Base-by-base conservation (phyloP, 768 basidiomycete genomes). In the Strobilomyces dryophilus region DNA sequence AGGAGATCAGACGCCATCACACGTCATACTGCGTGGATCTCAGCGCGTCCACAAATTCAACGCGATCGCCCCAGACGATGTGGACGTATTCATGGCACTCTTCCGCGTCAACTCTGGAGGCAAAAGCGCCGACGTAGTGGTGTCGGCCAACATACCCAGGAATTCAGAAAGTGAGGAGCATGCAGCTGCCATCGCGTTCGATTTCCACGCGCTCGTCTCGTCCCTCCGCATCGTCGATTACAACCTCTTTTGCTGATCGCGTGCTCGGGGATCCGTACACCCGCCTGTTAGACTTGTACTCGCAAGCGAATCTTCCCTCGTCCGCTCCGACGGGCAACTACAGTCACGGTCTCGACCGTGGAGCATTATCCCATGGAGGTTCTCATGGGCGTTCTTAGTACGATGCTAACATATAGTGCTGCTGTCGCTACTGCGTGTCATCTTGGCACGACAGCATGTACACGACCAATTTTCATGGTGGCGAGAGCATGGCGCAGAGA, bases 41-140 rank as follows among this genome's bases (percentile, higher is more conserved):
- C 95, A 98, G 63, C 46, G 53, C 11, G 82, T 95, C 42, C 74
- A 71, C 36, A 98, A 98, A 69, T 97, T 90, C 74, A 87, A 89
- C 69, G 72, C 74, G 47, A 59, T 69, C 6, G 58, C 58, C 2
- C 67, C 77, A 17, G 92, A 97, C 64, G 73, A 81, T 51, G 88
- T 98, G 44, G 78, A 78, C 31, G 84, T 98, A 59, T 76, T 83
- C 29, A 74, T 98, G 65, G 91, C 86, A 6, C 77, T 98, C 12
- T 98, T 84, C 73, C 82, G 95, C 32, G 74, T 95, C 20, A 73
- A 80, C 60, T 63, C 73, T 21, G 7, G 12, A 26, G 51, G 51
- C 36, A 89, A 89, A 67, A 75, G 76, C 32, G 79, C 86, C 7
- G 97, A 99, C 66, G 66, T 99, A 20, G 87, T 97, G 27, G 77